A percentile compares a stretch with the other conserved stretches of the same genome.
Conservation (phyloP, 2,329 filamentous ascomycete species). For the Phialophora chinensis region DNA sequence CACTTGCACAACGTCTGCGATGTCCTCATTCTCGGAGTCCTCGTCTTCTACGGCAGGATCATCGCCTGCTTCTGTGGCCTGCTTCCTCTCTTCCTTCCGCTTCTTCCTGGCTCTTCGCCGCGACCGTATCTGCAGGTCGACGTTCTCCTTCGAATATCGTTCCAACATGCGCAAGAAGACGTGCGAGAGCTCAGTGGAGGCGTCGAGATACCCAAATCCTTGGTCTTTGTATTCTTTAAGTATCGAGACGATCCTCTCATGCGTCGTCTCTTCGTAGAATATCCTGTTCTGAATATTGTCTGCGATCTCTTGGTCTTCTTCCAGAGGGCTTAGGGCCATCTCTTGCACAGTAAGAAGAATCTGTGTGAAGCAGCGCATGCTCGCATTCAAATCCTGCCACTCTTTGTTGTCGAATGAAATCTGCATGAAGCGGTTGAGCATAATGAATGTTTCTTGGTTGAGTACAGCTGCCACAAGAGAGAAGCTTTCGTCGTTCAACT, state of each 20-base stretch:
- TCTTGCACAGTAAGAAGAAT: conserved; percentile 91
- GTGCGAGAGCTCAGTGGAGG: conserved; percentile 86
- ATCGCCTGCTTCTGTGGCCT: conserved; percentile 45
- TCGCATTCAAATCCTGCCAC: conserved; percentile 84
- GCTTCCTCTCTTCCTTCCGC: conserved; percentile 66
- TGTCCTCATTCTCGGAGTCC: conserved; percentile 74
- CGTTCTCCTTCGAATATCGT: conserved; percentile 91
- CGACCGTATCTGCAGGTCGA: conserved; percentile 89
- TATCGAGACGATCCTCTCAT: conserved; percentile 83
- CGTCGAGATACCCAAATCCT: conserved; percentile 90
- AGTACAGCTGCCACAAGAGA: conserved; percentile 86
- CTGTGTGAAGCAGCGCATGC: conserved; percentile 94
- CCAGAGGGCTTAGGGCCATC: conserved; percentile 81
- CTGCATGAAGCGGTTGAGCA: conserved; percentile 82
- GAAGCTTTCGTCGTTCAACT: conserved; percentile 74
- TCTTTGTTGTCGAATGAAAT: conserved; percentile 78
- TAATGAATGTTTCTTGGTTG: conserved; percentile 93
- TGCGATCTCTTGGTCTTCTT: conserved; percentile 97
- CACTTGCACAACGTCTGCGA: conserved; percentile 70
- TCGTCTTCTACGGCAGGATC: conserved; percentile 61
- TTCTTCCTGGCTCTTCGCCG: conserved; percentile 74
- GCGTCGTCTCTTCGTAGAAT: conserved; percentile 97
- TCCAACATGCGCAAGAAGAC: conserved; percentile 92
- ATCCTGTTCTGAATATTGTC: conserved; percentile 96
- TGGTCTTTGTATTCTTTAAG: conserved; percentile 89